phyloP scores from a whole-genome alignment of 805 yeast species.

The Starmerella lactis-condensi region DNA sequence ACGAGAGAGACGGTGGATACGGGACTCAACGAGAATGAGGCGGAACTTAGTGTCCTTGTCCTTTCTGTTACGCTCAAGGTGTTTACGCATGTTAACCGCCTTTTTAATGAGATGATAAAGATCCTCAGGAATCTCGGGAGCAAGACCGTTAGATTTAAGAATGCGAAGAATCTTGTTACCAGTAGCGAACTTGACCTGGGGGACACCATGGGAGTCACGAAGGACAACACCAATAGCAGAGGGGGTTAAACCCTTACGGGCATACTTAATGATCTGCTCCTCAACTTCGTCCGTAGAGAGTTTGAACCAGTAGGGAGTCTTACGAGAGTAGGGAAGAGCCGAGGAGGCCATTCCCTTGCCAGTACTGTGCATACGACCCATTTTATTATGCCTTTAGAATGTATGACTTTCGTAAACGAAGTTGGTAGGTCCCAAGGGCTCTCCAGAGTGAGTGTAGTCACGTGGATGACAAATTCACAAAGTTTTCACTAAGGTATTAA shows the following conservation, averaged over 20 bases:
- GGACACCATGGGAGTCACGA: constrained; percentile 99
- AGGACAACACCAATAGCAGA: constrained; percentile 98
- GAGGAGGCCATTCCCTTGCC: constrained; percentile 99
- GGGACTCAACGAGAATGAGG: constrained; percentile 98
- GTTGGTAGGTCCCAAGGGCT: no score
- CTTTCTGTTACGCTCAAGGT: constrained; percentile 99
- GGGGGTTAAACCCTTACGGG: constrained; percentile 99
- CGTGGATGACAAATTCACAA: no score
- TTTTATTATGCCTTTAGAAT: constrained; percentile 31
- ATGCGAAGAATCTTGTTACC: constrained; percentile 99
- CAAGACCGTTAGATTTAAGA: constrained; percentile 98
- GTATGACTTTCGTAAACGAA: no score
- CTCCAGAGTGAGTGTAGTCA: no score
- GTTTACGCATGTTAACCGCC: constrained; percentile 99
- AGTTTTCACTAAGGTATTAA: background rate
- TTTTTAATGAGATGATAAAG: constrained; percentile 97
- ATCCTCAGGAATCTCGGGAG: constrained; percentile 99
- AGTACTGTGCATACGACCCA: constrained; percentile 99
- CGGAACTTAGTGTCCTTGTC: constrained; percentile 99
- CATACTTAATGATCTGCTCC: constrained; percentile 97
- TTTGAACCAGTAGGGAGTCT: constrained; percentile 99
- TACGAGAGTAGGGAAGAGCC: constrained; percentile 98
- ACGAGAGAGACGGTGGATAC: constrained; percentile 99
- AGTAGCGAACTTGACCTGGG: constrained; percentile 91
- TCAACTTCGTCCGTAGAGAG: constrained; percentile 84